Base-by-base conservation (phyloP, 176 grass and related monocot species). In the Phoenix roebelenii region DNA sequence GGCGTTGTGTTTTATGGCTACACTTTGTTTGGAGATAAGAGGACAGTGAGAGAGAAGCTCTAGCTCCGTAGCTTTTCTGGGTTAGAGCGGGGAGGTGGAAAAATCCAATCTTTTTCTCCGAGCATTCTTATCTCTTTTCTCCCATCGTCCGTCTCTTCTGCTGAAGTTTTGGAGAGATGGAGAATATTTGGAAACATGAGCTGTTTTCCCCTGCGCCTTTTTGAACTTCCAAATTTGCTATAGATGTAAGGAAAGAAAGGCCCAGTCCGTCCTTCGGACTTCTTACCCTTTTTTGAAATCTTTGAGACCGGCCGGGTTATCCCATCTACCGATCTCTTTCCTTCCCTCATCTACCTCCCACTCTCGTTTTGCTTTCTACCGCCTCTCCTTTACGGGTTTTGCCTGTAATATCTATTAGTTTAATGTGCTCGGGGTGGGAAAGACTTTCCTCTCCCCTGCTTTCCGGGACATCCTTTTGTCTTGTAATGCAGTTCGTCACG, bases 391-490 rank as follows among this genome's bases (percentile, higher is more conserved):
- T 44, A 44, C 10, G 5, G 25, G 53, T 49, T 23, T 49, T 57
- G 32, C 66, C 4, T 57, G 18, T 57, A n/a, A 9, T 20, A 15
- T 54, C 18, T 51, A 17, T 29, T 53, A 55, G 17, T 35, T 39
- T 56, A 56, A 57, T 68, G 65, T 25, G 25, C 15, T 56, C 22
- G 22, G 23, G 24, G 22, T 26, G 28, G 52, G 18, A 25, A 5
- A 50, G 51, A 29, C 25, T 51, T 44, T 63, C 51, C 18, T 29
- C 20, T 56, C 69, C 55, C 29, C 44, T 64, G 58, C 18, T 22
- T 54, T 25, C 52, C 57, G 51, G 63, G 64, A 52, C 70, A 74
- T 64, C 30, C 64, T 69, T 69, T 80, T 80, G 77, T 80, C 77
- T 74, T 74, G 23, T 74, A 74, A 60, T 69, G 71, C 50, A 44